phyloP scores from a whole-genome alignment of 2,329 filamentous ascomycete genomes.

The Cordyceps cateniannulata region DNA sequence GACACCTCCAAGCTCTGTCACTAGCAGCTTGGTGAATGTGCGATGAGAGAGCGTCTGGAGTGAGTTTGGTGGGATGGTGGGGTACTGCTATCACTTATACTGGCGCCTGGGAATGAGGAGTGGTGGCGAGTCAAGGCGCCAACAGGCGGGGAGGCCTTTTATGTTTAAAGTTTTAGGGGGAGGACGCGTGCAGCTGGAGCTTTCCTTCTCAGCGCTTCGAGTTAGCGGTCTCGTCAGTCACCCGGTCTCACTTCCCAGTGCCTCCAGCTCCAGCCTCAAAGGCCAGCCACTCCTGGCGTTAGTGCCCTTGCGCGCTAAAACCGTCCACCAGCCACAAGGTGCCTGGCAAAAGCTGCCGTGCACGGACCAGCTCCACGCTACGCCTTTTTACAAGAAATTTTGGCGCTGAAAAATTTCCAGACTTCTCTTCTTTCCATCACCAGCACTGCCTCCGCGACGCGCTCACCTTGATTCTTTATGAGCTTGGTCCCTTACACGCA shows the following conservation, averaged over 20 bases:
- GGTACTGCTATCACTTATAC: neutral
- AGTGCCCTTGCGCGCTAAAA: neutral
- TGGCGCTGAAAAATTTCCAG: slow-evolving; percentile 5
- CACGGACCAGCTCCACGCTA: slow-evolving; percentile 9
- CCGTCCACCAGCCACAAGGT: neutral
- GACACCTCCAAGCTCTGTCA: neutral
- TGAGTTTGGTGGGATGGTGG: slow-evolving; percentile 10
- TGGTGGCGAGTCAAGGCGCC: neutral
- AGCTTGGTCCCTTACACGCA: neutral
- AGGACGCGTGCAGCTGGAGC: neutral
- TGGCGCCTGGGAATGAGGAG: neutral
- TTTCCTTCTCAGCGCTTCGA: too few species aligned
- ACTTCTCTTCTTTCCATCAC: neutral
- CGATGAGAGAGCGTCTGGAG: neutral
- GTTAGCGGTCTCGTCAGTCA: neutral
- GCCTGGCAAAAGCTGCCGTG: neutral
- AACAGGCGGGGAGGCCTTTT: neutral
- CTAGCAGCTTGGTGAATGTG: neutral
- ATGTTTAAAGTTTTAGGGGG: neutral
- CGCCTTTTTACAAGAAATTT: slow-evolving; percentile 4
- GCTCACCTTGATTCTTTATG: neutral
- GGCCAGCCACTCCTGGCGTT: neutral
- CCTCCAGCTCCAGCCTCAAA: neutral
- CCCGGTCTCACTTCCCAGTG: neutral
- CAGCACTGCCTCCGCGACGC: neutral